These are phyloP conservation scores for Carallia pectinifolia DNA, from an alignment of 345 rosid genomes.

Conservation along the genomic window DNA sequence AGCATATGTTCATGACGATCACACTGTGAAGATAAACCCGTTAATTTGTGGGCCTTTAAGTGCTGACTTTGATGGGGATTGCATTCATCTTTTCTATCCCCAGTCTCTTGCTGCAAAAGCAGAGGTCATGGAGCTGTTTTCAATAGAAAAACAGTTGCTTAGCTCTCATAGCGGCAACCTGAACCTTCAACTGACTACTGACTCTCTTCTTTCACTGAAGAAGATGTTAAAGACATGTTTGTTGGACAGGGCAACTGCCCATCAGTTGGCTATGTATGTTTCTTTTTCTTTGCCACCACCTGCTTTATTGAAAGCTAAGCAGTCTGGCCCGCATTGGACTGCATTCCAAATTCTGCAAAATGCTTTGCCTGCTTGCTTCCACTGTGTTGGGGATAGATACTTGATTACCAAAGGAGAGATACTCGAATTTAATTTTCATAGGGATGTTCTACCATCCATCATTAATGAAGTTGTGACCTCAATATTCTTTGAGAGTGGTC, in stretches of 20 bases:
- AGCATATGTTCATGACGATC: slow-evolving; percentile 88
- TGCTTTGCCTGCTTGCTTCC: slow-evolving; percentile 61
- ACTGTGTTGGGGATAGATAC: slow-evolving; percentile 57
- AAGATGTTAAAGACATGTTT: slow-evolving; percentile 52
- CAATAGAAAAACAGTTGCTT: slow-evolving; percentile 85
- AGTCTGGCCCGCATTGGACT: slow-evolving; percentile 58
- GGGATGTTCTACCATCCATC: slow-evolving; percentile 46
- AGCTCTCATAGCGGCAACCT: slow-evolving; percentile 90
- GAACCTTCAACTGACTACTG: slow-evolving; percentile 71
- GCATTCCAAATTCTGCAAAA: slow-evolving; percentile 69
- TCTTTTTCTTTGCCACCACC: slow-evolving; percentile 63
- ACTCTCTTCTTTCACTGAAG: slow-evolving; percentile 71
- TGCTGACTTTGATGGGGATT: slow-evolving; percentile 99
- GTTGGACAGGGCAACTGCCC: slow-evolving; percentile 50
- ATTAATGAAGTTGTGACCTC: slow-evolving; percentile 62
- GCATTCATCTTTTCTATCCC: slow-evolving; percentile 89
- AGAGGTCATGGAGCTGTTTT: slow-evolving; percentile 86
- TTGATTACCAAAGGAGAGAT: slow-evolving; percentile 58
- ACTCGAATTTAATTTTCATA: slow-evolving; percentile 40
- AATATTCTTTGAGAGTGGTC: slow-evolving; percentile 71
- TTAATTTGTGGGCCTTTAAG: slow-evolving; percentile 86
- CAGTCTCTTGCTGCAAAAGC: slow-evolving; percentile 92
- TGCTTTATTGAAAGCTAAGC: slow-evolving; percentile 50
- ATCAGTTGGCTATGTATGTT: slow-evolving; percentile 75
- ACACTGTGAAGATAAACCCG: slow-evolving; percentile 91